These are phyloP conservation scores for Schizothecium vesticola DNA, from an alignment of 495 filamentous ascomycete species.

Conservation along the genomic window DNA sequence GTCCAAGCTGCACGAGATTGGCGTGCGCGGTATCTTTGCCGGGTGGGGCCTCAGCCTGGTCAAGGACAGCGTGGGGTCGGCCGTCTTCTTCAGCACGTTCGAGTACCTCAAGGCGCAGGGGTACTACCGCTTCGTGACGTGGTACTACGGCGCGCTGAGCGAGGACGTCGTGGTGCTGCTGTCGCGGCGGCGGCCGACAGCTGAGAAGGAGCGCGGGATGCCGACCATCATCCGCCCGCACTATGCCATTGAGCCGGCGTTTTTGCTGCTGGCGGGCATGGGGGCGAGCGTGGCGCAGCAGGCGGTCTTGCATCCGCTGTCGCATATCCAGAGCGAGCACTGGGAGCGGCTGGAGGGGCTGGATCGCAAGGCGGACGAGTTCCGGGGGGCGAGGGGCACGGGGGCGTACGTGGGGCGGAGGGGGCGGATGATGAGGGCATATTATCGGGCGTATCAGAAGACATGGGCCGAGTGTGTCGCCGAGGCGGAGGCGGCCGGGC, in stretches of 20 bases:
- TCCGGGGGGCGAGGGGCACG: slow-evolving; percentile 29
- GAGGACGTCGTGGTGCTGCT: slow-evolving; percentile 39
- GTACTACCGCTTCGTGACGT: slow-evolving; percentile 74
- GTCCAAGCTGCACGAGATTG: slow-evolving; percentile 72
- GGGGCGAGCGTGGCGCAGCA: slow-evolving; percentile 74
- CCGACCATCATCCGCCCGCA: slow-evolving; percentile 69
- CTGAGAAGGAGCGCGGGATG: slow-evolving; percentile 13
- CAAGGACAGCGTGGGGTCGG: slow-evolving; percentile 78
- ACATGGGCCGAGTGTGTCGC: slow-evolving; percentile 65
- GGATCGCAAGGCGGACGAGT: slow-evolving; percentile 54
- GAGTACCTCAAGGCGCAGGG: slow-evolving; percentile 82
- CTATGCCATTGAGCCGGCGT: slow-evolving; percentile 77
- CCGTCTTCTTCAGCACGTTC: slow-evolving; percentile 78
- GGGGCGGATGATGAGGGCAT: slow-evolving; percentile 55
- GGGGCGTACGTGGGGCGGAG: slow-evolving; percentile 25
- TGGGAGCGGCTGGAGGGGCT: slow-evolving; percentile 73
- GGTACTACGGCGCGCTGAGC: slow-evolving; percentile 63
- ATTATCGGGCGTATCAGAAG: slow-evolving; percentile 69
- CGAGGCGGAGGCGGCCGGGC: slow-evolving; percentile 56
- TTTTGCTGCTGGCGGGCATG: slow-evolving; percentile 72
- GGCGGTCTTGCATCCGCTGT: slow-evolving; percentile 70
- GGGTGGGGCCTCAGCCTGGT: slow-evolving; percentile 73
- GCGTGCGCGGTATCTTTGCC: slow-evolving; percentile 72
- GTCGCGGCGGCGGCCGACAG: slow-evolving; percentile 33
- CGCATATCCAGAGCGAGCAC: slow-evolving; percentile 68